Conservation (phyloP, 1,284 basidiomycete genomes). For the Schizophyllum amplum region DNA sequence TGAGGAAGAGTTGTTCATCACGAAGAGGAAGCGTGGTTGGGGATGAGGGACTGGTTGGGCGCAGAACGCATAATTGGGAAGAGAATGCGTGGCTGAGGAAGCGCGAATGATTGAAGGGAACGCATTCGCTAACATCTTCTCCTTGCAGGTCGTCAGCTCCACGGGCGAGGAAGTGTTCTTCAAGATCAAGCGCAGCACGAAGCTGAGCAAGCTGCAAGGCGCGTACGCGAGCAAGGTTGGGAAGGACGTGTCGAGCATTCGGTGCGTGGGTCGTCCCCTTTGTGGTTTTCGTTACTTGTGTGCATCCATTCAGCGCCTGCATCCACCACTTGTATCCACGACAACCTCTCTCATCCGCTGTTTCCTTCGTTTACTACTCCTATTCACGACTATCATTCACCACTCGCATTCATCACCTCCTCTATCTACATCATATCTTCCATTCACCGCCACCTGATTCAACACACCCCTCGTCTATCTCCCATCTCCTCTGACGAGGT, state of each 20-base stretch:
- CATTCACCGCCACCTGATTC: too few species aligned
- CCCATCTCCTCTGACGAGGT: too few species aligned
- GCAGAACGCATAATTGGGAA: not conserved
- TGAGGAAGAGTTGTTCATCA: not conserved
- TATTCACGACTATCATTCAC: too few species aligned
- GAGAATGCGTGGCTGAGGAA: slow-evolving; percentile 4
- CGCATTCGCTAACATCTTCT: slow-evolving; percentile 5
- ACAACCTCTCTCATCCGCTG: too few species aligned
- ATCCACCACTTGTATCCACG: too few species aligned
- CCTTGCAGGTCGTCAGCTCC: slow-evolving; percentile 70
- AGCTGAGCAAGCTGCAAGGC: slow-evolving; percentile 87
- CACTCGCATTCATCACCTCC: too few species aligned
- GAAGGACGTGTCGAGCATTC: slow-evolving; percentile 79
- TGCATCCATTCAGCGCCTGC: not conserved
- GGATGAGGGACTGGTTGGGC: not conserved
- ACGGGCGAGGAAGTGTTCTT: slow-evolving; percentile 91
- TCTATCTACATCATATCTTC: too few species aligned
- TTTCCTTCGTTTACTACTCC: too few species aligned
- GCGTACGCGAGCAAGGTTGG: slow-evolving; percentile 94
- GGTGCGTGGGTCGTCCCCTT: slow-evolving; percentile 46
- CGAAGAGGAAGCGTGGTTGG: not conserved
- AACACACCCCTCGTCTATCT: too few species aligned
- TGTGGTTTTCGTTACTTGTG: not conserved
- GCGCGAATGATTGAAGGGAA: slow-evolving; percentile 1
- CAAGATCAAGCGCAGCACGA: slow-evolving; percentile 95